Conservation (phyloP, 176 grass and related monocot species). For the Microstegium vimineum region DNA sequence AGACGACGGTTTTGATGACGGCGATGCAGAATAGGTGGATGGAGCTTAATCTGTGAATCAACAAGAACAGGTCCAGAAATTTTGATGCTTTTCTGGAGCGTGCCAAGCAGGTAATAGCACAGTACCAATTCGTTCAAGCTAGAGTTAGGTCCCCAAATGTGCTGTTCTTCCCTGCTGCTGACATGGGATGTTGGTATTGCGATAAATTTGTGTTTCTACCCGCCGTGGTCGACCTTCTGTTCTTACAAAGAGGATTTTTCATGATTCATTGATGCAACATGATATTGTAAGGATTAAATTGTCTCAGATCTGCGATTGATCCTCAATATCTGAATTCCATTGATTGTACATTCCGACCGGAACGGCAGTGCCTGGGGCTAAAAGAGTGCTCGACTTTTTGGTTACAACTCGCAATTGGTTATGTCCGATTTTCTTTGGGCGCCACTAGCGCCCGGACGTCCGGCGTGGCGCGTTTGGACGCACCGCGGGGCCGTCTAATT, state of each 20-base stretch:
- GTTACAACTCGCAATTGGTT: too few relatives aligned
- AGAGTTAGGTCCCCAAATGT: constrained; percentile 25
- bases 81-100: constrained; percentile 42
- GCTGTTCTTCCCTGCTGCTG: constrained; percentile 23
- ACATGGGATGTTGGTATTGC: constrained; percentile 25
- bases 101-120: constrained; percentile 30
- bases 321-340: neutral
- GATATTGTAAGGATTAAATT: neutral
- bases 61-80: constrained; percentile 38
- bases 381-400: too few relatives aligned
- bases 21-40: constrained; percentile 25
- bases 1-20: constrained; percentile 36
- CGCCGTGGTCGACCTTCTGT: neutral
- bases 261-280: constrained; percentile 10
- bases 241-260: constrained; percentile 7
- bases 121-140: constrained; percentile 10
- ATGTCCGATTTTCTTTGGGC: too few relatives aligned
- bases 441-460: too few relatives aligned
- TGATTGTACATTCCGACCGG: neutral
- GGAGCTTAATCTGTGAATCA: constrained; percentile 8
- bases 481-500: too few relatives aligned
- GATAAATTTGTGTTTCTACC: constrained; percentile 1
- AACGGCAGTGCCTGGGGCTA: neutral
- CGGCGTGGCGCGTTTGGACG: too few relatives aligned
- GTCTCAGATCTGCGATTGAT: constrained; percentile 4